Conservation (phyloP, 306 rosid genomes). For the Amphicarpaea edgeworthii region DNA sequence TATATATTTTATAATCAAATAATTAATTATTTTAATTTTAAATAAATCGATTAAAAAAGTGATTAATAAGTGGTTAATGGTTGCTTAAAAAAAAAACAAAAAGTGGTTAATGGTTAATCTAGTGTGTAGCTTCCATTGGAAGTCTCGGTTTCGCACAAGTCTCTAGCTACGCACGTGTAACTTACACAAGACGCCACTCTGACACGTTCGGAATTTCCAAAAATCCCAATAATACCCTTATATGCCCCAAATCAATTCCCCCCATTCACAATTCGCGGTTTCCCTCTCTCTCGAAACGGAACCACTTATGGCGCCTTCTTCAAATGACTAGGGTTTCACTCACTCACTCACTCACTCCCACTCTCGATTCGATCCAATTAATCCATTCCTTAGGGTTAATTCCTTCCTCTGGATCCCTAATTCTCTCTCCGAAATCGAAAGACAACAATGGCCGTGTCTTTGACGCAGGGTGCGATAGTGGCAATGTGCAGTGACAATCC, state of each 20-base stretch:
- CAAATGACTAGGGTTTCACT: constrained; percentile 59
- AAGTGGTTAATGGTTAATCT: no score
- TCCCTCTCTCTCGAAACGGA: constrained; percentile 46
- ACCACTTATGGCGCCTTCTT: constrained; percentile 56
- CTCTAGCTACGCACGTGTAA: not conserved
- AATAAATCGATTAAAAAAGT: no score
- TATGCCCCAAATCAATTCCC: not conserved
- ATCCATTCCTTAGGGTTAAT: constrained; percentile 9
- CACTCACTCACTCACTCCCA: not conserved
- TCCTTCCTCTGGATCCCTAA: not conserved
- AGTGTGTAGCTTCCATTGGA: no score
- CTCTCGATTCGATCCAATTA: not conserved
- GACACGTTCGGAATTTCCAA: constrained; percentile 24
- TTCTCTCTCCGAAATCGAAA: not conserved
- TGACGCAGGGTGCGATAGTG: constrained; percentile 67
- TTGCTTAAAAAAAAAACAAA: no score
- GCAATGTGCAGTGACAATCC: constrained; percentile 53
- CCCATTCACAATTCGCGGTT: constrained; percentile 36
- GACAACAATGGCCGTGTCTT: constrained; percentile 50
- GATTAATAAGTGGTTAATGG: no score
- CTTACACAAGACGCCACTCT: not conserved
- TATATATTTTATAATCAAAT: no score
- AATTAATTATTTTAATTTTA: no score
- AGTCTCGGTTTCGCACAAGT: no score
- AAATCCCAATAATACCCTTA: not conserved